Conservation (phyloP, 2,329 filamentous ascomycete species). For the Paracoccidioides brasiliensis region DNA sequence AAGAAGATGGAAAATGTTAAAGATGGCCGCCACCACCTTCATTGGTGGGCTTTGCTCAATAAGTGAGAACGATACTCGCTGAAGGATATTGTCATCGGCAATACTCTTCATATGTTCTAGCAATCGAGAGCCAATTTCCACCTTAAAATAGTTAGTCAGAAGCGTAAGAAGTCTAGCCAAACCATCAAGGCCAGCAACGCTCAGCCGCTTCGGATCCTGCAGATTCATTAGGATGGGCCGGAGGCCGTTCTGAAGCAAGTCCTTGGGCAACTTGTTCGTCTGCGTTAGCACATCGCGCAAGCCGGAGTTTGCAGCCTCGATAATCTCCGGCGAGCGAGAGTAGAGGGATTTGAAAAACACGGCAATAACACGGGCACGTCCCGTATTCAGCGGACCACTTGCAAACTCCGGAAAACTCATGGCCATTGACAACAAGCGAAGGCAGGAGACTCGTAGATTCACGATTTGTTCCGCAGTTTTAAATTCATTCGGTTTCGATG, state of each 20-base stretch:
- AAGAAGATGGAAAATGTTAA: slow-evolving; percentile 95
- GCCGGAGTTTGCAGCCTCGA: slow-evolving; percentile 84
- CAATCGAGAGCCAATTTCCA: slow-evolving; percentile 87
- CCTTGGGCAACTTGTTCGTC: slow-evolving; percentile 85
- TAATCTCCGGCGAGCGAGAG: slow-evolving; percentile 80
- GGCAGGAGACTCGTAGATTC: slow-evolving; percentile 80
- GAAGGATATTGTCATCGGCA: slow-evolving; percentile 64
- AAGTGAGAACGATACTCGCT: slow-evolving; percentile 86
- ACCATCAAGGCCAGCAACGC: slow-evolving; percentile 78
- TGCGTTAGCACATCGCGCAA: slow-evolving; percentile 76
- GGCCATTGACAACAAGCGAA: slow-evolving; percentile 81
- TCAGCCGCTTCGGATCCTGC: slow-evolving; percentile 83
- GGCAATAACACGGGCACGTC: slow-evolving; percentile 59
- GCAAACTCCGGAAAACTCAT: slow-evolving; percentile 89
- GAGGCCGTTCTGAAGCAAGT: slow-evolving; percentile 84
- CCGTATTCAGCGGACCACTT: slow-evolving; percentile 55
- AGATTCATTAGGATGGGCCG: slow-evolving; percentile 93
- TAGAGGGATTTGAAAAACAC: slow-evolving; percentile 98
- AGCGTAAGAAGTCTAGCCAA: slow-evolving; percentile 78
- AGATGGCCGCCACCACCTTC: slow-evolving; percentile 87
- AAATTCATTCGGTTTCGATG: slow-evolving; percentile 85
- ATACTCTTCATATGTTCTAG: slow-evolving; percentile 88
- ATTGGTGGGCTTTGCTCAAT: slow-evolving; percentile 87
- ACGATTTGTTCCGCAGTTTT: slow-evolving; percentile 93
- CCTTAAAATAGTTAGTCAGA: slow-evolving; percentile 96